These are phyloP conservation scores for Aspergillus egyptiacus DNA, from an alignment of 495 filamentous ascomycete genomes.

Conservation along the genomic window DNA sequence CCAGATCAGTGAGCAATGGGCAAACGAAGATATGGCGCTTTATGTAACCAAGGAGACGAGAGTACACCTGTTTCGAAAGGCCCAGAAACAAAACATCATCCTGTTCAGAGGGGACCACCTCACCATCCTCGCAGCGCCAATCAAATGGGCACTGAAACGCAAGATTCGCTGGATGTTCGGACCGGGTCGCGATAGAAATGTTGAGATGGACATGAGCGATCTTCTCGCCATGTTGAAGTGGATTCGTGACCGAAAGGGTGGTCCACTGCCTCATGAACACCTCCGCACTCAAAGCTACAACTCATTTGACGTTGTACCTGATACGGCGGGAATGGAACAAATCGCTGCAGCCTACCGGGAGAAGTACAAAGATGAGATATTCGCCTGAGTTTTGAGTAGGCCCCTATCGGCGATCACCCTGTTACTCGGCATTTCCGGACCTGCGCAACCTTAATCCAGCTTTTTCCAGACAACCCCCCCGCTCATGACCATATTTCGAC, in stretches of 20 bases:
- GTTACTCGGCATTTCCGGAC: background rate
- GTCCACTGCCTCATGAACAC: slow-evolving; percentile 4
- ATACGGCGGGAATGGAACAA: slow-evolving; percentile 9
- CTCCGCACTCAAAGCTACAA: slow-evolving; percentile 10
- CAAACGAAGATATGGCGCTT: slow-evolving; percentile 10
- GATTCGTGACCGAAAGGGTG: slow-evolving; percentile 5
- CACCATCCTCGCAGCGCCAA: slow-evolving; percentile 9
- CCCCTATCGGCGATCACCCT: background rate
- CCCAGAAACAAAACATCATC: slow-evolving; percentile 12
- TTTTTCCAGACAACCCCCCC: too few relatives aligned
- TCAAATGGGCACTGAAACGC: slow-evolving; percentile 13
- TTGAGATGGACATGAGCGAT: slow-evolving; percentile 11
- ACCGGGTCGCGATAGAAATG: background rate
- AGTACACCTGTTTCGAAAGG: slow-evolving; percentile 10
- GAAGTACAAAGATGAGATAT: slow-evolving; percentile 13
- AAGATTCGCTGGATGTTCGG: slow-evolving; percentile 12
- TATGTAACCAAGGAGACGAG: slow-evolving; percentile 11
- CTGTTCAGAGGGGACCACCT: slow-evolving; percentile 11
- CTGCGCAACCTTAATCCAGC: too few relatives aligned
- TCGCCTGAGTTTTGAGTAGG: slow-evolving; percentile 5
- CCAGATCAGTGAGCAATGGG: slow-evolving; percentile 5
- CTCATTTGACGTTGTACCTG: slow-evolving; percentile 8
- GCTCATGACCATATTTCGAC: too few relatives aligned
- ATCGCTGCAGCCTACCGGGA: slow-evolving; percentile 12
- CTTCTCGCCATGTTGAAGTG: slow-evolving; percentile 13